A percentile compares a stretch with the other conserved stretches of the same genome.
These are phyloP conservation scores for Plasmodium vivax DNA, from an alignment of 169 alveolate genomes.

Conservation along the genomic window DNA sequence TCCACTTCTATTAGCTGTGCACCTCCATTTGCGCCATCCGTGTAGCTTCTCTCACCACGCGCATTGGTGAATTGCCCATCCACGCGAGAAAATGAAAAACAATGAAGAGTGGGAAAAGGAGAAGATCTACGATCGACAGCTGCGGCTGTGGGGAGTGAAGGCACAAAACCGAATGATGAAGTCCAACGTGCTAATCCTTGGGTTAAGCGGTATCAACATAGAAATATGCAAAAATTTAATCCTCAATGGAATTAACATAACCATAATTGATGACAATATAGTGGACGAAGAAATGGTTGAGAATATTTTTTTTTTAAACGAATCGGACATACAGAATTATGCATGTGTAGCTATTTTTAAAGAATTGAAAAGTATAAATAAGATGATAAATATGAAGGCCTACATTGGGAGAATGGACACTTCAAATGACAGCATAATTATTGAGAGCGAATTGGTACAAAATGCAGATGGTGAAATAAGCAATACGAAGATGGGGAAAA, in stretches of 20 bases:
- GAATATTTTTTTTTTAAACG: conserved; percentile 77
- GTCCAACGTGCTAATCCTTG: conserved; percentile 44
- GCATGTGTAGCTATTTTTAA: conserved; percentile 47
- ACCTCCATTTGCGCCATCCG: not conserved
- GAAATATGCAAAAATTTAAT: conserved; percentile 65
- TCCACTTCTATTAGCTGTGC: not conserved
- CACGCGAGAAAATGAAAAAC: conserved; percentile 23
- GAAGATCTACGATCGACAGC: conserved; percentile 82
- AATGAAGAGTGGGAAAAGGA: conserved; percentile 42
- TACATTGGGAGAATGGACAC: conserved; percentile 65
- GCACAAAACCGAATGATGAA: conserved; percentile 78
- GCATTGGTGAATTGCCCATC: not conserved
- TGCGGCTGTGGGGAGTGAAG: conserved; percentile 86
- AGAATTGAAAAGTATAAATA: conserved; percentile 70
- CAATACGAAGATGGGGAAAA: not conserved
- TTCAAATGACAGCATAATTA: conserved; percentile 8
- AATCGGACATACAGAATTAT: conserved; percentile 19
- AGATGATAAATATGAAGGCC: conserved; percentile 60
- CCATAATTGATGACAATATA: conserved; percentile 79
- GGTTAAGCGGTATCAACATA: conserved; percentile 57
- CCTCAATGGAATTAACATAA: conserved; percentile 57
- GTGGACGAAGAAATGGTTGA: conserved; percentile 81
- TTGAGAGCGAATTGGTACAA: conserved; percentile 46
- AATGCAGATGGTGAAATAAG: not conserved
- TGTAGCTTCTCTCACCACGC: not conserved